Evolutionary conservation across 805 yeast species (phyloP), one percentile per base, ranked within the genome.

Genomic region (Pichia sporocuriosa): DNA sequence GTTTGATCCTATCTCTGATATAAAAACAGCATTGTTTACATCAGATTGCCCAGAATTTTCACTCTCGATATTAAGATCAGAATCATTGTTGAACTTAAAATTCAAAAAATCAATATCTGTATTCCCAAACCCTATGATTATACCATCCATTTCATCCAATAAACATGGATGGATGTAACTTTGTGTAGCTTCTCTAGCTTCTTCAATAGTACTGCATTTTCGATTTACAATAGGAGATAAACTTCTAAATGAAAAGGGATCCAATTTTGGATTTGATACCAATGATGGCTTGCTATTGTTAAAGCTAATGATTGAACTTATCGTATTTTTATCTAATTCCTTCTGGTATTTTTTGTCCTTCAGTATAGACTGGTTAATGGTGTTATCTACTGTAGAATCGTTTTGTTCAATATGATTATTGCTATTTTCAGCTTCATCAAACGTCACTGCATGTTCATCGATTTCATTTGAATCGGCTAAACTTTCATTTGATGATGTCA

Each of bases 111-210:
- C 68, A 11, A 74, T 63, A 40, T 58, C 61, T 48, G 75, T 75
- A 0, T 79, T 79, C 26, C 68, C 70, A 49, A 75, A 75, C 10
- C 79, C 81, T 20, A 74, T 61, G 73, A 79, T 69, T 8, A 80
- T 77, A 0, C 81, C 81, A 48, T 74, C 66, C 43, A 74, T 54
- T 6, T 70, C 67, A 43, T 73, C 73, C 1, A 56, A 53, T 30
- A 75, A 53, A 40, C 58, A 58, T 1, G 81, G 81, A 50, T 73
- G 70, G 1, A 71, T 66, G 52, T 75, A 75, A 45, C 67, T 72
- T 17, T 70, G 68, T 39, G 56, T 66, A 43, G 66, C 70, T 49
- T 75, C 81, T 39, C 81, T 52, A 44, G 73, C 77, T 52, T 75
- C 81, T 50, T 75, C 81, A 19, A 75, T 66, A 0, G 81, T 75